Evolutionary conservation across 2,329 filamentous ascomycete species (phyloP).

Genomic region (Penicillium glabrum): DNA sequence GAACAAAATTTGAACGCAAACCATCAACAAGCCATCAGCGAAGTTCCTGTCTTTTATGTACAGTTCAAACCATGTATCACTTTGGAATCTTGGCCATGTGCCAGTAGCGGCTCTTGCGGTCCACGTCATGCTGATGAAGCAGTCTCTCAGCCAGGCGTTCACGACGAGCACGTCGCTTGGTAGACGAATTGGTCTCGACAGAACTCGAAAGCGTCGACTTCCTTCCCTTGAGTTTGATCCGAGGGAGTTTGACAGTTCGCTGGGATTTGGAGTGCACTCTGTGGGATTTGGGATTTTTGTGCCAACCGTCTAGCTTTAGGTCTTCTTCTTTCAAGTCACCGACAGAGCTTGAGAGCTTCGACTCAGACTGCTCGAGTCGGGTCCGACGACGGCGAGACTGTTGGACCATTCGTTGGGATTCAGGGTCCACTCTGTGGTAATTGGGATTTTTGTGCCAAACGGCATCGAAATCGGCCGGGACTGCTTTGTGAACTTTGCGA

Average conservation of each 20-base stretch:
- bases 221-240: neutral
- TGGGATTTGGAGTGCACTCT: neutral
- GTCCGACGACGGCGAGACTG: constrained; percentile 6
- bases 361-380: neutral
- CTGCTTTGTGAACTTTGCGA: neutral
- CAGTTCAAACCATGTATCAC: constrained; percentile 6
- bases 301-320: constrained; percentile 4
- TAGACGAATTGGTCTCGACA: constrained; percentile 28
- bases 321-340: neutral
- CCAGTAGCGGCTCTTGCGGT: constrained; percentile 15
- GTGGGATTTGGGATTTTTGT: neutral
- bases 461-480: neutral
- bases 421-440: neutral
- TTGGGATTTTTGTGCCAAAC: neutral
- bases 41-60: neutral
- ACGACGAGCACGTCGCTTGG: constrained; percentile 35
- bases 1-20: neutral
- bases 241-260: constrained; percentile 4
- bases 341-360: neutral
- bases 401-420: neutral
- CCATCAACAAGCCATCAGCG: neutral
- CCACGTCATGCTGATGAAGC: constrained; percentile 6
- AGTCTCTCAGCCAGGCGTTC: constrained; percentile 32
- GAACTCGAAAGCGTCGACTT: neutral
- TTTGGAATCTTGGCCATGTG: constrained; percentile 22